phyloP scores from a whole-genome alignment of 371 early-diverging fungal species.

The Conidiobolus coronatus region DNA sequence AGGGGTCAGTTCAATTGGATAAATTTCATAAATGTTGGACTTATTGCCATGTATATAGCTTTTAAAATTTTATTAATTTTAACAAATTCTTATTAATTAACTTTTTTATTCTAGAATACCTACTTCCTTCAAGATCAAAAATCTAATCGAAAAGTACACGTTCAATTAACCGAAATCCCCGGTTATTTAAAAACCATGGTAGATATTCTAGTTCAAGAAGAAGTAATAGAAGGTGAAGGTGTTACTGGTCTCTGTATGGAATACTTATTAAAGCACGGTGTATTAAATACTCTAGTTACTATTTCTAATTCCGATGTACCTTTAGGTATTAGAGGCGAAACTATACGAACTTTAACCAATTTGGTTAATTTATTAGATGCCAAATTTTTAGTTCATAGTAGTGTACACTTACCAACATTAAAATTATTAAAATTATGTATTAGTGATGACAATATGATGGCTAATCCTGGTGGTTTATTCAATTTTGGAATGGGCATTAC shows the following conservation, averaged over 20 bases:
- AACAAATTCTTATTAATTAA: neutral
- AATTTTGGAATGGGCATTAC: neutral
- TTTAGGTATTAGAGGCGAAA: slow-evolving; percentile 59
- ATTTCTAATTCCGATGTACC: slow-evolving; percentile 65
- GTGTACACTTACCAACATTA: slow-evolving; percentile 69
- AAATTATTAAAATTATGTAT: slow-evolving; percentile 49
- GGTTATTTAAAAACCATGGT: slow-evolving; percentile 52
- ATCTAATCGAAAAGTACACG: slow-evolving; percentile 23
- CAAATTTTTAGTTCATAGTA: slow-evolving; percentile 69
- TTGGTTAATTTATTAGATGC: slow-evolving; percentile 71
- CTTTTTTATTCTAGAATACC: slow-evolving; percentile 9
- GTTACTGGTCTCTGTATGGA: slow-evolving; percentile 80
- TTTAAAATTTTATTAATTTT: neutral
- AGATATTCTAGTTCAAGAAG: slow-evolving; percentile 78
- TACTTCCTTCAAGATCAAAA: slow-evolving; percentile 32
- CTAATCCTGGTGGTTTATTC: slow-evolving; percentile 5
- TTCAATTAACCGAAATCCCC: slow-evolving; percentile 63
- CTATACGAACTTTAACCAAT: slow-evolving; percentile 52
- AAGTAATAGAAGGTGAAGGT: slow-evolving; percentile 35
- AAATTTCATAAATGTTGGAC: slow-evolving; percentile 60
- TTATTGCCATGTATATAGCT: slow-evolving; percentile 26
- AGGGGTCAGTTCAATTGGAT: slow-evolving; percentile 34
- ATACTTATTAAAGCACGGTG: slow-evolving; percentile 57
- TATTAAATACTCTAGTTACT: slow-evolving; percentile 54
- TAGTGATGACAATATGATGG: slow-evolving; percentile 25